Base-by-base conservation (phyloP, 768 basidiomycete species). In the Collybia nuda region DNA sequence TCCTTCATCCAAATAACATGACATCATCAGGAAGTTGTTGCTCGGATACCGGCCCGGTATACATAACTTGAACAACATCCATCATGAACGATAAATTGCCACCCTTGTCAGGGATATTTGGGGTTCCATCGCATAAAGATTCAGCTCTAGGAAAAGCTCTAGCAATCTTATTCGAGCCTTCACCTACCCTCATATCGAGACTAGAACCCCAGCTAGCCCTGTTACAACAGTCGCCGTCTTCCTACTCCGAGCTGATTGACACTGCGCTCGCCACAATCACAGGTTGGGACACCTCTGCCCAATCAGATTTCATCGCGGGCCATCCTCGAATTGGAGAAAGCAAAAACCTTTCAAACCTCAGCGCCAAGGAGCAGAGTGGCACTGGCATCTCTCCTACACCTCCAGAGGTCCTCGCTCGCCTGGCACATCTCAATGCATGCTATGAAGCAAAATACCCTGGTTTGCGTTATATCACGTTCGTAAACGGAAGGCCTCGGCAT, bases 301-400 rank as follows among this genome's bases (percentile, higher is more conserved):
- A 76, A 57, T 82, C 84, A 0, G 66, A 69, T 52, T 93, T 97
- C 62, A 77, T 96, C 53, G 80, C 76, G 5, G 93, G 85, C 2
- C 94, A 96, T 71, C 94, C 94, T 29, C 81, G 92, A 52, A 96
- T 96, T 40, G 94, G 94, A 35, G 91, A 91, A 67, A 81, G 76
- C 52, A 84, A 80, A 60, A 84, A 84, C 37, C 75, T 95, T 11
- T 90, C 88, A 0, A 77, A 66, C 40, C 74, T 93, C 41, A 93
- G 90, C 66, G 82, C 84, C 22, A 82, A 77, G 43, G 94, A 97
- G 68, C 94, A 96, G 66, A 85, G 82, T 11, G 77, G 76, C 21
- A 58, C 56, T 1, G 67, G 64, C 0, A 65, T 67, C 3, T 67
- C 68, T 9, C 76, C 79, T 17, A 92, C 91, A 7, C 80, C 85